These are phyloP conservation scores for Sporothrix mexicana DNA, from an alignment of 2,329 filamentous ascomycete genomes.

Conservation along the genomic window DNA sequence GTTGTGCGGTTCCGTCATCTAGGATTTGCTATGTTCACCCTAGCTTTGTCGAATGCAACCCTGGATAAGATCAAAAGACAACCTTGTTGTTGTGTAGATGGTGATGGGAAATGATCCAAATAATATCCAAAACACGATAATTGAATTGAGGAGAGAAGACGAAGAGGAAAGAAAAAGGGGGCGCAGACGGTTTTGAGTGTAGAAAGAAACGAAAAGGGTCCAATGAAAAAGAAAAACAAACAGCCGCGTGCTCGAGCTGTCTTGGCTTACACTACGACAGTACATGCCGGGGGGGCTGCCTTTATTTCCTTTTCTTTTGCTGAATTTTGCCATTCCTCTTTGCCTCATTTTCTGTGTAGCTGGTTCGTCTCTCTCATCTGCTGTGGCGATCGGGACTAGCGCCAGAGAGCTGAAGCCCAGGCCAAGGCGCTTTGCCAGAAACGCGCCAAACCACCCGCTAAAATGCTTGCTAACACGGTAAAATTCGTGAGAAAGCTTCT, in stretches of 20 bases:
- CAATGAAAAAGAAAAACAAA: not conserved
- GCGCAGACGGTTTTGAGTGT: not conserved
- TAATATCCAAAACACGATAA: not conserved
- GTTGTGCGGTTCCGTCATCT: not conserved
- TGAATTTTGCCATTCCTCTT: not conserved
- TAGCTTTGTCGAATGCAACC: not conserved
- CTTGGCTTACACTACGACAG: not conserved
- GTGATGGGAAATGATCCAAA: not conserved
- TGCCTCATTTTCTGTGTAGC: not conserved
- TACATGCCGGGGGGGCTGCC: not conserved
- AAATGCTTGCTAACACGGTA: slow-evolving; percentile 20
- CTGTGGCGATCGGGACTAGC: slow-evolving; percentile 23
- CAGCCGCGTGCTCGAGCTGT: slow-evolving; percentile 7
- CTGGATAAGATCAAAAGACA: not conserved
- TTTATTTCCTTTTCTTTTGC: not conserved
- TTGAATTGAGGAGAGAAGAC: not conserved
- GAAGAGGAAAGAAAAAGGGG: not conserved
- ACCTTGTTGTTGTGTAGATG: not conserved
- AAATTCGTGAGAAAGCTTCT: not conserved
- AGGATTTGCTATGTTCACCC: not conserved
- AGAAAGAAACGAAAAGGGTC: not conserved
- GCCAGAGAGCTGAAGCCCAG: slow-evolving; percentile 2
- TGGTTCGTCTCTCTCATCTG: not conserved
- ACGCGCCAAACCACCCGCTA: slow-evolving; percentile 8
- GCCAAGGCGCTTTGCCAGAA: slow-evolving; percentile 23